Conservation (phyloP, 2,329 filamentous ascomycete genomes). For the Setomelanomma holmii region DNA sequence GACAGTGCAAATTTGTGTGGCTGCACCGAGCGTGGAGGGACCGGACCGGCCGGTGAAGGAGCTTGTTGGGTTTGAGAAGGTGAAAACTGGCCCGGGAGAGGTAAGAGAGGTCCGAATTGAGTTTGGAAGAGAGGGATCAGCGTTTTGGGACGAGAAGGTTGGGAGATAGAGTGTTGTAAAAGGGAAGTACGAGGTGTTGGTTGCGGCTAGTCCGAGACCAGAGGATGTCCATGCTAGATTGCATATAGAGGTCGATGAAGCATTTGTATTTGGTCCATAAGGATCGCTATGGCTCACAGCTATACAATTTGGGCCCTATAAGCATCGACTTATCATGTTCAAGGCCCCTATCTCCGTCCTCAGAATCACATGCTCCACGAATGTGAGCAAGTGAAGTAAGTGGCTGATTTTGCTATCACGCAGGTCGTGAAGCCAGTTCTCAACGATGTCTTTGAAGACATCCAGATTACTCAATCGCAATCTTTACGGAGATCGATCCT, state of each 20-base stretch:
- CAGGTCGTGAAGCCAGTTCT: too few species aligned
- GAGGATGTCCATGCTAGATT: slow-evolving; percentile 21
- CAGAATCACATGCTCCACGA: too few species aligned
- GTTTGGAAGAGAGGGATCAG: slow-evolving; percentile 68
- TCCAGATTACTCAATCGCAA: slow-evolving; percentile 26
- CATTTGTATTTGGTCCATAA: neutral
- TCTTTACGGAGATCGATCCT: slow-evolving; percentile 31
- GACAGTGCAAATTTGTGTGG: slow-evolving; percentile 70
- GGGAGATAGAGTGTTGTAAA: slow-evolving; percentile 71
- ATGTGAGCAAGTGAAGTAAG: too few species aligned
- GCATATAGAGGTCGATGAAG: neutral
- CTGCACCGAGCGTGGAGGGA: slow-evolving; percentile 60
- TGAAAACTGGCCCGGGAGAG: slow-evolving; percentile 64
- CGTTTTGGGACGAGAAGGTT: slow-evolving; percentile 74
- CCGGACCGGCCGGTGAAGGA: slow-evolving; percentile 66
- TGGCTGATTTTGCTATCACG: too few species aligned
- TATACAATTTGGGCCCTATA: too few species aligned
- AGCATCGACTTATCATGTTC: too few species aligned
- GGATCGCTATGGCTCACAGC: neutral
- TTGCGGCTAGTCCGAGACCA: slow-evolving; percentile 45
- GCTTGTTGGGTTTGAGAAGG: slow-evolving; percentile 68
- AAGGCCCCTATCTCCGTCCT: too few species aligned
- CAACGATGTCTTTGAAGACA: too few species aligned
- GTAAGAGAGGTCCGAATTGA: slow-evolving; percentile 62
- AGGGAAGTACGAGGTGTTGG: slow-evolving; percentile 69